Conservation (phyloP, 345 rosid species). For the Hibiscus trionum region DNA sequence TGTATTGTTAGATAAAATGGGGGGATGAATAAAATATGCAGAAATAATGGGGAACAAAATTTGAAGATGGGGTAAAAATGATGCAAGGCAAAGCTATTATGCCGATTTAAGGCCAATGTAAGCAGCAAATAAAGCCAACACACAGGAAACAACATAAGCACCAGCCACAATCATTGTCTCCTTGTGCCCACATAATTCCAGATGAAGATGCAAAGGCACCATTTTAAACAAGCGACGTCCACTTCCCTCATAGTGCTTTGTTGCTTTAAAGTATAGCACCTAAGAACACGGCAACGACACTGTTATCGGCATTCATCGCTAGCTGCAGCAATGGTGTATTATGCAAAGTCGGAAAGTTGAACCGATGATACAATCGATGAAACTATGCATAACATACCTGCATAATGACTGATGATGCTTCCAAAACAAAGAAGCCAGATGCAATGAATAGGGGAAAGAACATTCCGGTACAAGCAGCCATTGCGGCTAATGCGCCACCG, state of each 20-base stretch:
- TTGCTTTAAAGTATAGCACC: conserved; percentile 36
- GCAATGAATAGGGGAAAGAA: conserved; percentile 78
- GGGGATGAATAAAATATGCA: too few species aligned
- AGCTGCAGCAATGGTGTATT: neutral
- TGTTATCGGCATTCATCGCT: neutral
- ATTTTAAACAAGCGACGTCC: conserved; percentile 34
- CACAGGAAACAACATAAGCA: conserved; percentile 38
- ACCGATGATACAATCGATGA: neutral
- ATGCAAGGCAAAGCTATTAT: conserved; percentile 13
- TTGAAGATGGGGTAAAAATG: neutral
- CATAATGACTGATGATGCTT: conserved; percentile 50
- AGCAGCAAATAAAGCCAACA: conserved; percentile 47
- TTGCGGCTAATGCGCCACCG: conserved; percentile 88
- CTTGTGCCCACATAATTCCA: conserved; percentile 37
- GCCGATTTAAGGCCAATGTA: conserved; percentile 55
- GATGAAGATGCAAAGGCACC: conserved; percentile 50
- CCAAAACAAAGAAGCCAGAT: conserved; percentile 65
- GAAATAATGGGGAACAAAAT: neutral
- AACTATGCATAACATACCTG: conserved; percentile 38
- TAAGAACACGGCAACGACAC: neutral
- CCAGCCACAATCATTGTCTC: conserved; percentile 46
- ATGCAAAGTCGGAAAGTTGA: neutral
- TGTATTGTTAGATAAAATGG: too few species aligned
- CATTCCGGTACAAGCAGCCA: conserved; percentile 97
- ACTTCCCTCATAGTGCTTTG: conserved; percentile 26